Percentiles rank a stretch among this genome's conserved stretches.
Conservation (phyloP, 176 grass and related monocot species). For the Coix lacrymajobi region DNA sequence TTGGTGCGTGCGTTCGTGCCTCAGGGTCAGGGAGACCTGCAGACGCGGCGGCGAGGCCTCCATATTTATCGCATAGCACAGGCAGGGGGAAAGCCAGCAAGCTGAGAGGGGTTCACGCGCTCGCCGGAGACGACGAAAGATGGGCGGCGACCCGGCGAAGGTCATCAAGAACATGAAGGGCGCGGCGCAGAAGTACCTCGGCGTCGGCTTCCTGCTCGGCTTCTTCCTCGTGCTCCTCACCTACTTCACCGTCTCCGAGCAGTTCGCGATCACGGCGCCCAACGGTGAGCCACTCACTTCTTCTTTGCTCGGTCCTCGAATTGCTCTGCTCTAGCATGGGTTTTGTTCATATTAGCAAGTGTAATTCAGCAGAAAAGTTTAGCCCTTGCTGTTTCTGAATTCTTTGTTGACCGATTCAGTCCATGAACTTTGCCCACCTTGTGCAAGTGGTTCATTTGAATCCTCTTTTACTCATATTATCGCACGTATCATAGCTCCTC, state of each 20-base stretch:
- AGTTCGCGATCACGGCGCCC: conserved; percentile 57
- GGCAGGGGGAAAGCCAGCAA: neutral
- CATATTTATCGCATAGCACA: neutral
- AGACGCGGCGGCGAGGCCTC: neutral
- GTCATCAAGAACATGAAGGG: conserved; percentile 50
- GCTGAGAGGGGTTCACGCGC: neutral
- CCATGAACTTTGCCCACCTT: neutral
- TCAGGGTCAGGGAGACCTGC: neutral
- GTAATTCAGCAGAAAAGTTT: neutral
- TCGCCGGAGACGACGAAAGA: neutral
- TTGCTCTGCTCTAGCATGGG: neutral
- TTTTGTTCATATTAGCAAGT: too few relatives aligned
- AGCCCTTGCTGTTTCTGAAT: neutral
- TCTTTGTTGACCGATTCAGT: neutral
- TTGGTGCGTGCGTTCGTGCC: neutral
- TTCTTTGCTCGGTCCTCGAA: neutral
- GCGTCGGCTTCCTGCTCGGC: conserved; percentile 56
- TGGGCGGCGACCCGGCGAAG: conserved; percentile 55
- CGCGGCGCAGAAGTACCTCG: conserved; percentile 50
- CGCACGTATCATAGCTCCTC: neutral
- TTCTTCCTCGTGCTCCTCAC: conserved; percentile 77
- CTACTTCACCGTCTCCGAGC: conserved; percentile 70
- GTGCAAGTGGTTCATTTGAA: neutral
- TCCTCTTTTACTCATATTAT: neutral
- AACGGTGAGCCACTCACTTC: conserved; percentile 41